Evolutionary conservation across 108 stramenopile genomes (phyloP).

Genomic region (Parietichytrium sp.): DNA sequence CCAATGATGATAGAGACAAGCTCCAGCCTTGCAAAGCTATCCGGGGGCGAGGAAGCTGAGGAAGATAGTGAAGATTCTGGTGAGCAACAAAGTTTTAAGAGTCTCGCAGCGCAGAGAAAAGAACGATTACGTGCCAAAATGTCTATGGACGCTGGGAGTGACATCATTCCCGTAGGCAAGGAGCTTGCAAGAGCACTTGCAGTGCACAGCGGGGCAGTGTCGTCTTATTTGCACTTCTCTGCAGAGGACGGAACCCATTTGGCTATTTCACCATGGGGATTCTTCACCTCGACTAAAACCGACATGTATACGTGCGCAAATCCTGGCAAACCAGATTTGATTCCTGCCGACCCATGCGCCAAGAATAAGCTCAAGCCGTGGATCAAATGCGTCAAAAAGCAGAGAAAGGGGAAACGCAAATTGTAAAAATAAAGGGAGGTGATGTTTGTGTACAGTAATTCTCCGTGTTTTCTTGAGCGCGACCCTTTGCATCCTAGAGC

Average conservation of each 20-base stretch:
- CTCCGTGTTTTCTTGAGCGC: no score
- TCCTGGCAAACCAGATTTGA: background rate
- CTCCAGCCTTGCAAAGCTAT: constrained; percentile 27
- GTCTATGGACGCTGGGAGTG: background rate
- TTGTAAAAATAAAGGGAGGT: no score
- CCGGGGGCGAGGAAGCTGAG: background rate
- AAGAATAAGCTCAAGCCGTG: constrained; percentile 33
- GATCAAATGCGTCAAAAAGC: constrained; percentile 30
- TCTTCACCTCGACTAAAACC: background rate
- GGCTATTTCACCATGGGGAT: constrained; percentile 20
- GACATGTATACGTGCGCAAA: background rate
- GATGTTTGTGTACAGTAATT: no score
- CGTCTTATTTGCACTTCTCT: background rate
- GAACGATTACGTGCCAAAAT: constrained; percentile 16
- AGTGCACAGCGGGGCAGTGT: background rate
- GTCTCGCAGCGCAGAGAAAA: constrained; percentile 5
- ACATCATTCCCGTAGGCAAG: background rate
- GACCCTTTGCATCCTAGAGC: no score
- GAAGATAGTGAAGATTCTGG: background rate
- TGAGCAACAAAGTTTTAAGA: background rate
- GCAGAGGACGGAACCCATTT: background rate
- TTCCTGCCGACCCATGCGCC: constrained; percentile 33
- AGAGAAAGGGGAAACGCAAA: no score
- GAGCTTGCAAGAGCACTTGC: background rate
- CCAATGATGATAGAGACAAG: constrained; percentile 35